Evolutionary conservation across 2,329 filamentous ascomycete genomes (phyloP), one percentile per base, ranked within the genome.

Genomic region (Fusarium begoniae): DNA sequence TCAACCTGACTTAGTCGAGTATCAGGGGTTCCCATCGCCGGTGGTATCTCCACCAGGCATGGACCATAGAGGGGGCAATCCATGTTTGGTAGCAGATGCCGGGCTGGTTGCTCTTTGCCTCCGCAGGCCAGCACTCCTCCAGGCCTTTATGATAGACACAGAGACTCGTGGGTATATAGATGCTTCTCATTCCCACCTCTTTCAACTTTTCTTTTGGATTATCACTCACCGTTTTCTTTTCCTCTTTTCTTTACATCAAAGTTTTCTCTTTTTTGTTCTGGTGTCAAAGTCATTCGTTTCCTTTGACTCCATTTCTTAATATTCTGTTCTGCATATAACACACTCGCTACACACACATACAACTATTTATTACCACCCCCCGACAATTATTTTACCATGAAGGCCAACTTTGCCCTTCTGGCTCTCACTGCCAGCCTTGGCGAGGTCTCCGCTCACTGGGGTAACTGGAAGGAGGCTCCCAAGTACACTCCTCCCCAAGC

Each of bases 401-500:
- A 89, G 87, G 83, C 83, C 78, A 81, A 83, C 63, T 75, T 85
- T 72, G 81, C 86, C 70, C 69, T 89, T 72, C 76, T 89, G 79
- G 85, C 85, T 79, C 80, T 88, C 77, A 86, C 86, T 80, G 87
- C 87, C 80, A 81, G 86, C 81, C 75, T 86, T 74, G 84, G 85
- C 80, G 83, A 85, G 80, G 87, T 84, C 74, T 79, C 84, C 69
- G 88, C 88, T 69, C 51, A 71, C 72, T 78, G 67, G 62, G 76
- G 75, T 48, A 61, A 69, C 37, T 79, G 62, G 57, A 62, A 72
- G 44, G 63, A 78, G 30, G 84, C 85, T 57, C 77, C 80, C 62
- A 80, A 86, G 69, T 97, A 91, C 87, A 86, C 86, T 55, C 92
- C 87, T 82, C 94, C 94, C 18, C 84, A 85, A 67, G 94, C 93